phyloP scores from a whole-genome alignment of 2,329 filamentous ascomycete genomes.

The Paradendryphiella salina region DNA sequence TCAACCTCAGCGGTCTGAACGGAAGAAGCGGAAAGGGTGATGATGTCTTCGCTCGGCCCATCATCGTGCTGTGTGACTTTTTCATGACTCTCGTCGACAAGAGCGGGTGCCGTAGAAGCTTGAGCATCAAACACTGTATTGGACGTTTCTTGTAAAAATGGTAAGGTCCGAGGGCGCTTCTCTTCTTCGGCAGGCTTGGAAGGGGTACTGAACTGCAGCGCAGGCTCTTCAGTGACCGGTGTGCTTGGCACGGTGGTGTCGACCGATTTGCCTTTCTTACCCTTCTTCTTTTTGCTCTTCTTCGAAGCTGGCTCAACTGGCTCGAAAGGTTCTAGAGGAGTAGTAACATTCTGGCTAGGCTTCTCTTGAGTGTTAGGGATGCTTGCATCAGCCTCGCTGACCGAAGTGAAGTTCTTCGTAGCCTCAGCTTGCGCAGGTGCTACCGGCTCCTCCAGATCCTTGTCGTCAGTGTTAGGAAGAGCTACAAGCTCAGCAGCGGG shows the following conservation, averaged over 20 bases:
- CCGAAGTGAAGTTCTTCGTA: neutral
- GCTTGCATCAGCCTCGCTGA: neutral
- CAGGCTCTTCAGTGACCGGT: constrained; percentile 10
- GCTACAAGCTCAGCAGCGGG: constrained; percentile 4
- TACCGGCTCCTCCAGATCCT: constrained; percentile 1
- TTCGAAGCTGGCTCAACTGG: constrained; percentile 17
- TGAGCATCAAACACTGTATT: neutral
- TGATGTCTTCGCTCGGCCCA: constrained; percentile 2
- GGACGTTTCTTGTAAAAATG: neutral
- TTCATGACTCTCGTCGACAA: neutral
- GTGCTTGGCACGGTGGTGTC: constrained; percentile 14
- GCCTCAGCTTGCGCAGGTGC: neutral
- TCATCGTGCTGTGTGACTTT: neutral
- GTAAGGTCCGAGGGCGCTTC: neutral
- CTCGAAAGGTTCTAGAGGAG: constrained; percentile 3
- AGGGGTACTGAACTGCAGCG: constrained; percentile 6
- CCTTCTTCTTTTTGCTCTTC: constrained; percentile 34
- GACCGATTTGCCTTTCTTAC: constrained; percentile 25
- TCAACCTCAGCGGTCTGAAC: constrained; percentile 9
- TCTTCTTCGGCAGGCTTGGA: constrained; percentile 4
- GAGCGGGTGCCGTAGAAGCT: neutral
- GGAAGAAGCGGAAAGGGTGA: neutral
- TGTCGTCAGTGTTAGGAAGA: constrained; percentile 5
- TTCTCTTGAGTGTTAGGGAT: constrained; percentile 2
- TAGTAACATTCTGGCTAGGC: constrained; percentile 8